Conservation (phyloP, 805 yeast species). For the Maudiozyma turicensis region DNA sequence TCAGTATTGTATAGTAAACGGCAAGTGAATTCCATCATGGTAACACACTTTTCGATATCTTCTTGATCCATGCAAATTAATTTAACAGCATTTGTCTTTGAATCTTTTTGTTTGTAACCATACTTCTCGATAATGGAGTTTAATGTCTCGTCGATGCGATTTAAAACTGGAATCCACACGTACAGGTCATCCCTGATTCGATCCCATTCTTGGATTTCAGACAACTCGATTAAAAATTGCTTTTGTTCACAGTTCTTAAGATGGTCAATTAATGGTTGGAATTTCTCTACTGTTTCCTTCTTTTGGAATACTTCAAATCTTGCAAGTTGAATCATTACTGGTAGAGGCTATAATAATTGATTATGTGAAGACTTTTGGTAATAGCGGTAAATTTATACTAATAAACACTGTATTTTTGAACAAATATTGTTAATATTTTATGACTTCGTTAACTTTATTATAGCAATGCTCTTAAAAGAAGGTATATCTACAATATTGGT, state of each 20-base stretch:
- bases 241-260: conserved; percentile 31
- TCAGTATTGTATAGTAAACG: conserved; percentile 59
- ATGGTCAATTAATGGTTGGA: conserved; percentile 30
- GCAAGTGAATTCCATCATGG: conserved; percentile 53
- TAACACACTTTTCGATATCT: conserved; percentile 40
- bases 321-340: conserved; percentile 21
- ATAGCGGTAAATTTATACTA: too few relatives aligned
- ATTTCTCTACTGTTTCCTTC: conserved; percentile 38
- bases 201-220: conserved; percentile 40
- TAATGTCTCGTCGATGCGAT: conserved; percentile 62
- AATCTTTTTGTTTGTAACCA: conserved; percentile 20
- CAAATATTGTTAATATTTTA: not conserved
- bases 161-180: conserved; percentile 70
- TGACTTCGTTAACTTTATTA: too few relatives aligned
- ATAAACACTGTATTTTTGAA: too few relatives aligned
- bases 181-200: conserved; percentile 59
- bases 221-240: conserved; percentile 35
- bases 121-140: conserved; percentile 47
- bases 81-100: conserved; percentile 38
- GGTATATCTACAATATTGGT: too few relatives aligned
- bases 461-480: too few relatives aligned
- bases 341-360: not conserved
- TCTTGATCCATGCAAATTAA: conserved; percentile 35
- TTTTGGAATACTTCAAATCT: conserved; percentile 26
- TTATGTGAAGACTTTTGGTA: too few relatives aligned